Percentiles rank a stretch among this genome's conserved stretches.
Conservation (phyloP, 208 protist genomes). For the Wallacemonas rigidus region DNA sequence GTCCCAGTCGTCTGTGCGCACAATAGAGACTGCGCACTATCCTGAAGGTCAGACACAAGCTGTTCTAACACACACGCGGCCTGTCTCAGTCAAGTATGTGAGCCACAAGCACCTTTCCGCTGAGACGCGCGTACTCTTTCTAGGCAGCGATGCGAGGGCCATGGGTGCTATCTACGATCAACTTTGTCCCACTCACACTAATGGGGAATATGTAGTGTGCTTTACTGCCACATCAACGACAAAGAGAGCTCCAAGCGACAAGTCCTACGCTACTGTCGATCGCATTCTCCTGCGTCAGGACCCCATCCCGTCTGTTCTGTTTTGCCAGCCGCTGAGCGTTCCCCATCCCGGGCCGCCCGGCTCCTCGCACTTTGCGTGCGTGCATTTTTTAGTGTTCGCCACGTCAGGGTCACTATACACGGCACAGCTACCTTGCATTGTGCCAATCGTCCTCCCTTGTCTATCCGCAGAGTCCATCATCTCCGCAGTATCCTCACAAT, state of each 20-base stretch:
- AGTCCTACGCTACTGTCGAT: conserved; percentile 20
- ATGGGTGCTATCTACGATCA: conserved; percentile 35
- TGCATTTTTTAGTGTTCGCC: conserved; percentile 41
- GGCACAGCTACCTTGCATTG: conserved; percentile 46
- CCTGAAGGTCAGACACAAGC: too few relatives aligned
- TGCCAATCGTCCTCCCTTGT: conserved; percentile 15
- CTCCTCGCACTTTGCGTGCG: conserved; percentile 27
- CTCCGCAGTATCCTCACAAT: conserved; percentile 24
- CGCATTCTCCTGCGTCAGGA: conserved; percentile 29
- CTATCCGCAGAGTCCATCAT: conserved; percentile 24
- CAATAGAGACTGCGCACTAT: too few relatives aligned
- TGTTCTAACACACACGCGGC: not conserved
- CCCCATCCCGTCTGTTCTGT: conserved; percentile 37
- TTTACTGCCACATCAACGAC: conserved; percentile 18
- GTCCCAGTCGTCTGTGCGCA: too few relatives aligned
- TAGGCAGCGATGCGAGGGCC: not conserved
- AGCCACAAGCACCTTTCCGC: not conserved
- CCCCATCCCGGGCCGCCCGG: not conserved
- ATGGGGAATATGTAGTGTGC: conserved; percentile 29
- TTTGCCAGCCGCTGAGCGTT: conserved; percentile 32
- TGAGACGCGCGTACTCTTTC: not conserved
- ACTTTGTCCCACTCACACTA: conserved; percentile 15
- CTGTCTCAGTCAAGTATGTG: not conserved
- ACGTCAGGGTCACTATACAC: conserved; percentile 24
- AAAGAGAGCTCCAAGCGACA: conserved; percentile 2